A percentile compares a stretch with the other conserved stretches of the same genome.
Conservation (phyloP, 2,329 filamentous ascomycete species). For the Uncinocarpus reesii region DNA sequence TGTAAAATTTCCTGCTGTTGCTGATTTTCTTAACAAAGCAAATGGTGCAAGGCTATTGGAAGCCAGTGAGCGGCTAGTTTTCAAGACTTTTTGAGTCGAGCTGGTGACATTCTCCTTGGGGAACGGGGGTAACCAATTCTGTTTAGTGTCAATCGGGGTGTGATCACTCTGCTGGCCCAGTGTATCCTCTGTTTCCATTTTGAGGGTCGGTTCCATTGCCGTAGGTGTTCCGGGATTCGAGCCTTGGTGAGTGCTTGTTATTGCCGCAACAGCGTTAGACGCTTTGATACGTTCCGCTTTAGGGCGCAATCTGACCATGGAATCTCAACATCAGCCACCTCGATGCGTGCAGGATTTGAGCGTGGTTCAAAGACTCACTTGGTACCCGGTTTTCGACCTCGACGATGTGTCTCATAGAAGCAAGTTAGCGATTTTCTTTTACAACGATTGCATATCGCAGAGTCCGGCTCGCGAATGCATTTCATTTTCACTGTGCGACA, state of each 20-base stretch:
- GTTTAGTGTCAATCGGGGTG: not conserved
- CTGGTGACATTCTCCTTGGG: not conserved
- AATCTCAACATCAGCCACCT: not conserved
- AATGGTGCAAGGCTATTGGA: conserved; percentile 17
- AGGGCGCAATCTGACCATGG: conserved; percentile 15
- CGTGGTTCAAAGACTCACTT: conserved; percentile 21
- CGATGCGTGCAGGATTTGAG: not conserved
- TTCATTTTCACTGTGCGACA: conserved; percentile 36
- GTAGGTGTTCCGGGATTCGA: not conserved
- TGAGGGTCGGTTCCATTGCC: not conserved
- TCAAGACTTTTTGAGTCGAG: not conserved
- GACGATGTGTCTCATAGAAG: conserved; percentile 32
- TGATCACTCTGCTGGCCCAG: not conserved
- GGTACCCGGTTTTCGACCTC: conserved; percentile 32
- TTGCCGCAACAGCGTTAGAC: not conserved
- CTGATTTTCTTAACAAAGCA: conserved; percentile 18
- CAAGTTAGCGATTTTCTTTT: conserved; percentile 31
- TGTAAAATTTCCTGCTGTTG: conserved; percentile 21
- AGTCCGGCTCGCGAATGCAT: conserved; percentile 22
- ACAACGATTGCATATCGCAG: conserved; percentile 30
- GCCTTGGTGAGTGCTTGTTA: not conserved
- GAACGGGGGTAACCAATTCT: not conserved
- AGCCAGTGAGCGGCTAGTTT: conserved; percentile 3
- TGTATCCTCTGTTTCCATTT: conserved; percentile 4
- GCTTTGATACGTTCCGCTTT: conserved; percentile 17